Percentiles rank a stretch among this genome's conserved stretches.
phyloP scores from a whole-genome alignment of 1,284 basidiomycete genomes.

The Porogramme epimiltina region DNA sequence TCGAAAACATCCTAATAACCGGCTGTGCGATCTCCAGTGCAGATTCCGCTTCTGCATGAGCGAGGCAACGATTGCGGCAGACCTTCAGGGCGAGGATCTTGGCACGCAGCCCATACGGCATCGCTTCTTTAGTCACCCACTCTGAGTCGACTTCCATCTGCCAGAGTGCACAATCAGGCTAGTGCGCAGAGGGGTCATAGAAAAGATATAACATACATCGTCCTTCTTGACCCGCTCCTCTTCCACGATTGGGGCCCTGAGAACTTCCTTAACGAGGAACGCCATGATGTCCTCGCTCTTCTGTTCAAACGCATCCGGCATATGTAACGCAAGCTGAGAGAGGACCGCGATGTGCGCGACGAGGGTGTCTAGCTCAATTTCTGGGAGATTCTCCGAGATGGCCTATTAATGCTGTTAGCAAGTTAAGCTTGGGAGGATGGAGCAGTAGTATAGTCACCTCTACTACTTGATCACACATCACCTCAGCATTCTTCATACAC shows the following conservation, averaged over 20 bases:
- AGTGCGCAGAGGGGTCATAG: background rate
- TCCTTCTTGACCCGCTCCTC: conserved; percentile 24
- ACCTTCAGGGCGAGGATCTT: conserved; percentile 81
- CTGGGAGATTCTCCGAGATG: conserved; percentile 58
- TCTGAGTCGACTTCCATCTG: conserved; percentile 59
- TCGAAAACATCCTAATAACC: conserved; percentile 73
- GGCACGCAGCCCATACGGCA: conserved; percentile 59
- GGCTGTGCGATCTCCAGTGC: conserved; percentile 72
- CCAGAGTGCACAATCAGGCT: background rate
- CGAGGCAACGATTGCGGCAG: conserved; percentile 76
- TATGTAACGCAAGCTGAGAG: conserved; percentile 72
- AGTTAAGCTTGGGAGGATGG: background rate
- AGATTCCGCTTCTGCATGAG: conserved; percentile 59
- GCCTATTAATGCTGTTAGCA: conserved; percentile 37
- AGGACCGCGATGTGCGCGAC: conserved; percentile 75
- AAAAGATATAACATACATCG: background rate
- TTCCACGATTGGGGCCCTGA: conserved; percentile 53
- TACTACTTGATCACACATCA: conserved; percentile 56
- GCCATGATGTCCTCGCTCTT: conserved; percentile 73
- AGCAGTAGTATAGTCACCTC: conserved; percentile 46
- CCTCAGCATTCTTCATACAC: conserved; percentile 53
- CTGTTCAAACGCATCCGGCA: conserved; percentile 75
- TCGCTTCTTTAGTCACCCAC: conserved; percentile 72
- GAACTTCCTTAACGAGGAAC: conserved; percentile 74
- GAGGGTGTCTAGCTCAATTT: conserved; percentile 54